These are phyloP conservation scores for Posidonia australis DNA, from an alignment of 106 monocot genomes.

Conservation along the genomic window DNA sequence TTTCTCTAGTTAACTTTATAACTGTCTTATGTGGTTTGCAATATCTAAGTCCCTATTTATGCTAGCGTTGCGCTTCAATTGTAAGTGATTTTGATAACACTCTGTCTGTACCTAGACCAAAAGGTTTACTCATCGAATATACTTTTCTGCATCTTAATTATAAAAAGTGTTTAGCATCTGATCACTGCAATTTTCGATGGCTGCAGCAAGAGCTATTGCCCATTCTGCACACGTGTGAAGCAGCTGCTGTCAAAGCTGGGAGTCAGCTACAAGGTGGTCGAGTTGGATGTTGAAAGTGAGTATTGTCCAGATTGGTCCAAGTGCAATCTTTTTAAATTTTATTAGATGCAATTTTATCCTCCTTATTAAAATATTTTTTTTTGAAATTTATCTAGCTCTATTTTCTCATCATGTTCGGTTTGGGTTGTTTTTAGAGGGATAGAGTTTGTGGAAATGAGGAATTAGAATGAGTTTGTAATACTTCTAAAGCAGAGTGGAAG, in stretches of 20 bases:
- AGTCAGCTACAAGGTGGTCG: conserved; percentile 42
- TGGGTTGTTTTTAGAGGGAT: too few relatives aligned
- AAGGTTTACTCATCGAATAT: not conserved
- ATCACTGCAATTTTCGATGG: not conserved
- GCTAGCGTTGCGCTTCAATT: not conserved
- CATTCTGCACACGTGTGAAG: conserved; percentile 59
- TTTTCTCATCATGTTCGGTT: too few relatives aligned
- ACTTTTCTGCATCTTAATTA: not conserved
- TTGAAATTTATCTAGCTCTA: too few relatives aligned
- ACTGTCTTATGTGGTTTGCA: too few relatives aligned
- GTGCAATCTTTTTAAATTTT: not conserved
- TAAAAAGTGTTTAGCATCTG: not conserved
- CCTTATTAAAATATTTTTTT: too few relatives aligned
- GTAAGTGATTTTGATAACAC: too few relatives aligned
- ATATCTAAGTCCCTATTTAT: too few relatives aligned
- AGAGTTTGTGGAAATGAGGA: too few relatives aligned
- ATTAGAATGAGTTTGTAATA: too few relatives aligned
- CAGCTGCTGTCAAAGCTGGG: conserved; percentile 50
- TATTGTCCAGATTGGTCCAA: not conserved
- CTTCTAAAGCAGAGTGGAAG: too few relatives aligned
- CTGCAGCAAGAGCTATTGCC: conserved; percentile 78
- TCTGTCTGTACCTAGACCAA: not conserved
- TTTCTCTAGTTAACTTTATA: too few relatives aligned
- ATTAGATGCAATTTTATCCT: not conserved
- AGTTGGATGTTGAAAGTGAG: conserved; percentile 75